These are phyloP conservation scores for Balakata baccata DNA, from an alignment of 345 rosid genomes.

Conservation along the genomic window DNA sequence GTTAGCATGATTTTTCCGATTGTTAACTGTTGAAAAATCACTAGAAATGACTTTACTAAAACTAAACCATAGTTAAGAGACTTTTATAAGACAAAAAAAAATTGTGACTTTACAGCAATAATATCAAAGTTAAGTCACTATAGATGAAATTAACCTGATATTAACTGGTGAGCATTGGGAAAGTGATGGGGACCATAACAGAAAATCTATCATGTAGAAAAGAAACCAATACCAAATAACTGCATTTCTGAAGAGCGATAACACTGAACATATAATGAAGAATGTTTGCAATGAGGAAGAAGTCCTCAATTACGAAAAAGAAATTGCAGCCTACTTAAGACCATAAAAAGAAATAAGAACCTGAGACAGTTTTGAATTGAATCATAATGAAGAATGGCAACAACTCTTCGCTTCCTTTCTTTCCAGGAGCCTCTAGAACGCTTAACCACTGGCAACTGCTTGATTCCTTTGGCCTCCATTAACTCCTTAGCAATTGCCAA, in stretches of 20 bases:
- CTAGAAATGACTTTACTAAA: no score
- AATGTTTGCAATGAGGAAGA: background rate
- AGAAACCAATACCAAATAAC: background rate
- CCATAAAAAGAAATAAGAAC: constrained; percentile 27
- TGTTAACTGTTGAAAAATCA: no score
- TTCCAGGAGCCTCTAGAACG: constrained; percentile 52
- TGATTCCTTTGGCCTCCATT: constrained; percentile 97
- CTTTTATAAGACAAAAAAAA: no score
- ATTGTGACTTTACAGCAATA: no score
- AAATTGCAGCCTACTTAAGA: background rate
- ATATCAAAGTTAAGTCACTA: no score
- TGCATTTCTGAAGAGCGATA: background rate
- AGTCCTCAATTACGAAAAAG: background rate
- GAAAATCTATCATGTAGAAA: background rate
- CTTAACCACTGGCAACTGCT: constrained; percentile 86
- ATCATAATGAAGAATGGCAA: constrained; percentile 78
- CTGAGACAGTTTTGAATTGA: constrained; percentile 67
- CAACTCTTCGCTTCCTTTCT: constrained; percentile 57
- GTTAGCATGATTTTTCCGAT: no score
- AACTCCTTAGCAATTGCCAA: constrained; percentile 78
- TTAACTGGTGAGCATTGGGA: no score
- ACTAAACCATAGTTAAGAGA: no score
- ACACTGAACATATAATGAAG: no score
- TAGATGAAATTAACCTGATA: no score
- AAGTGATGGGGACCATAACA: background rate